Conservation (phyloP, 306 rosid genomes). For the Vigna nakashimae region DNA sequence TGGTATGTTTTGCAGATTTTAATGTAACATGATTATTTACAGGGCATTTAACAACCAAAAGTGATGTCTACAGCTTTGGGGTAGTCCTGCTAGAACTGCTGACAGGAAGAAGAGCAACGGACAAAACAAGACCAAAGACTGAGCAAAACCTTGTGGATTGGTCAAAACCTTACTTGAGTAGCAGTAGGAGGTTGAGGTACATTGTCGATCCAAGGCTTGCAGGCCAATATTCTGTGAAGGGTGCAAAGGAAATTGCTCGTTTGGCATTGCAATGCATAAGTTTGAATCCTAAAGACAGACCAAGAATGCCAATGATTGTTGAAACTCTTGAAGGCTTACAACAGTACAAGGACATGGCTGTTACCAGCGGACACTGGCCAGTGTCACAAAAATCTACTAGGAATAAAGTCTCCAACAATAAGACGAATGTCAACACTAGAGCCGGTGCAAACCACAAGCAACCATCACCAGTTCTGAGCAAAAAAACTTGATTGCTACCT, state of each 20-base stretch:
- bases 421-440: constrained; percentile 48
- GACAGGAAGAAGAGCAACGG: constrained; percentile 87
- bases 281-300: constrained; percentile 88
- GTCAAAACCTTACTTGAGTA: constrained; percentile 80
- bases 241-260: constrained; percentile 77
- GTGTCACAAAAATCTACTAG: constrained; percentile 63
- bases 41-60: constrained; percentile 93
- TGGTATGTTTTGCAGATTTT: neutral
- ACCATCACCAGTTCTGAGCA: constrained; percentile 49
- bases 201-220: constrained; percentile 84
- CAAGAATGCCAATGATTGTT: constrained; percentile 77
- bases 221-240: constrained; percentile 92
- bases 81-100: constrained; percentile 86
- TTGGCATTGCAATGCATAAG: constrained; percentile 76
- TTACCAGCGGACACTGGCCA: constrained; percentile 84
- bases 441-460: constrained; percentile 50
- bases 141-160: constrained; percentile 93
- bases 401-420: constrained; percentile 64
- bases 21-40: constrained; percentile 31
- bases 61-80: constrained; percentile 89
- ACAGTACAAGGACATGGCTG: constrained; percentile 89
- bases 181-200: constrained; percentile 64
- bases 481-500: constrained; percentile 46
- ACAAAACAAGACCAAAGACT: constrained; percentile 72
- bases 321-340: constrained; percentile 78